Conservation (phyloP, 2,329 filamentous ascomycete genomes). For the Diatrype stigma region DNA sequence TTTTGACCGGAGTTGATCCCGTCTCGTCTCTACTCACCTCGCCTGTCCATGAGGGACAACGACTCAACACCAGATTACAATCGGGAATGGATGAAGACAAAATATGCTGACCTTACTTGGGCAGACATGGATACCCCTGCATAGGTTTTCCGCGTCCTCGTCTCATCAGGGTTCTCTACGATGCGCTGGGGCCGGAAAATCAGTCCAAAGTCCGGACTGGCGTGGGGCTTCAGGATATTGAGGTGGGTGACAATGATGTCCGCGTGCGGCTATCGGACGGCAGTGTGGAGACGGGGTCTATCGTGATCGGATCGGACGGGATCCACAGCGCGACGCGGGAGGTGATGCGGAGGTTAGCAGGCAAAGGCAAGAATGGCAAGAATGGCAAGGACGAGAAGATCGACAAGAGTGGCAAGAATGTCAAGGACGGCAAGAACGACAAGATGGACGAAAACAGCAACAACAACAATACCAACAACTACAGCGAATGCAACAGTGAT, state of each 20-base stretch:
- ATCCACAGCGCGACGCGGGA: neutral
- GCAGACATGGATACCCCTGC: conserved; percentile 1
- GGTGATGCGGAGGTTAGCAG: neutral
- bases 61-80: neutral
- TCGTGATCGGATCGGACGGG: neutral
- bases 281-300: neutral
- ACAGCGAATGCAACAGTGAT: too few relatives aligned
- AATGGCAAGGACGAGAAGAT: too few relatives aligned
- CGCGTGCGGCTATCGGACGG: neutral
- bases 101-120: neutral
- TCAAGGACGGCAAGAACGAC: neutral
- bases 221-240: neutral
- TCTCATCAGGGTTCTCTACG: neutral
- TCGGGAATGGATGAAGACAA: neutral
- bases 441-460: too few relatives aligned
- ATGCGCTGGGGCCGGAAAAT: neutral
- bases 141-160: neutral
- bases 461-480: too few relatives aligned
- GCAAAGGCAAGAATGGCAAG: neutral
- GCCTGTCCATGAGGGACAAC: neutral
- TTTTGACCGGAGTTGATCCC: neutral
- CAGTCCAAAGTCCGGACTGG: neutral
- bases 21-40: neutral
- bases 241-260: neutral
- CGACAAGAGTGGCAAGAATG: too few relatives aligned